Conservation (phyloP, 208 protist genomes). For the Acanthamoeba sp. region DNA sequence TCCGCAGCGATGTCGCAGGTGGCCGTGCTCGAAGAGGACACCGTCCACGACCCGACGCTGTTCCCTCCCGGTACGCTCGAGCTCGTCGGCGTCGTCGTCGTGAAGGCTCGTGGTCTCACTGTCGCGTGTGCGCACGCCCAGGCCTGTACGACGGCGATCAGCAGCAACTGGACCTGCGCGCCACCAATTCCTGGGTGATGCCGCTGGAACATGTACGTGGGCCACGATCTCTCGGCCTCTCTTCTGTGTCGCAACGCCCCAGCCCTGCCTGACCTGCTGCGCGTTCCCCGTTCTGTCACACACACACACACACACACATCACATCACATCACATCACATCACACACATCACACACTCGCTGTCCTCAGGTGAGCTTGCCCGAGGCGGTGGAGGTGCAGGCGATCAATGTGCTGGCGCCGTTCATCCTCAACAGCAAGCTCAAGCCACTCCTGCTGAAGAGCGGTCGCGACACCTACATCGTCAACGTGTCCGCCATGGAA, state of each 20-base stretch:
- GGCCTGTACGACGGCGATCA: slow-evolving; percentile 13
- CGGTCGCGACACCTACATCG: slow-evolving; percentile 92
- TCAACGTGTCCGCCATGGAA: slow-evolving; percentile 99
- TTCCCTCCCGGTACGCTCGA: slow-evolving; percentile 78
- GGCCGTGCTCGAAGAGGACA: slow-evolving; percentile 82
- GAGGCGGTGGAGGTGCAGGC: slow-evolving; percentile 88
- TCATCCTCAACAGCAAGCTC: slow-evolving; percentile 95
- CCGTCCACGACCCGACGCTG: slow-evolving; percentile 40
- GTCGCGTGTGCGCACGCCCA: background rate
- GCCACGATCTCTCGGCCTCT: slow-evolving; percentile 82
- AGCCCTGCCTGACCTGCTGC: too few species aligned
- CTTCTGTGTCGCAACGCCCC: too few species aligned
- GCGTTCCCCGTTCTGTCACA: too few species aligned
- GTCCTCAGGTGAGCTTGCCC: slow-evolving; percentile 17
- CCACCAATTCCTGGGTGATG: slow-evolving; percentile 76
- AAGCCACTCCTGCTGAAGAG: slow-evolving; percentile 91
- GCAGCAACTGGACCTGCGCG: slow-evolving; percentile 55
- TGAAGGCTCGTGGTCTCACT: slow-evolving; percentile 45
- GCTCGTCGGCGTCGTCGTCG: background rate
- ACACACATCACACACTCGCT: background rate
- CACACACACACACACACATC: too few species aligned
- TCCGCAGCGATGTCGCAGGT: slow-evolving; percentile 84
- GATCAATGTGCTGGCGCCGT: slow-evolving; percentile 97
- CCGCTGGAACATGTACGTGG: slow-evolving; percentile 91
- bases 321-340: background rate